A percentile compares a stretch with the other conserved stretches of the same genome.
Evolutionary conservation across 768 basidiomycete species (phyloP).

Genomic region (Tulasnella sp.): DNA sequence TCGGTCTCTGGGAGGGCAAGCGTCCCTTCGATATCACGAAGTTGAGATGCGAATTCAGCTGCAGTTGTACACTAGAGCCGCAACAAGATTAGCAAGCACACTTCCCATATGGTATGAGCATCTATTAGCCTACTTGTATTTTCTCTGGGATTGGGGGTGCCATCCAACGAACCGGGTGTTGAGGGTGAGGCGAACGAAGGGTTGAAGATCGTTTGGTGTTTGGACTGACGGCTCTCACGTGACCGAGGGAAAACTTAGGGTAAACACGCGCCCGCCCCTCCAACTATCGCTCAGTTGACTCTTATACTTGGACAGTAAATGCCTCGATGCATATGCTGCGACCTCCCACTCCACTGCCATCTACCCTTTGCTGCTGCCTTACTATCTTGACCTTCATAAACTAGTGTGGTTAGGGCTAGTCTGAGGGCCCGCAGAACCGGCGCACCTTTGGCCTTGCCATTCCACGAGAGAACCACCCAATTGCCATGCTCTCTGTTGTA

Average conservation of each 20-base stretch:
- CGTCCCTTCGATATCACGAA: constrained; percentile 28
- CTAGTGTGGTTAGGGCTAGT: neutral
- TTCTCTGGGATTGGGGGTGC: constrained; percentile 30
- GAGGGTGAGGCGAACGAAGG: neutral
- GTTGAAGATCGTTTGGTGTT: neutral
- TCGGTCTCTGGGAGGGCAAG: constrained; percentile 54
- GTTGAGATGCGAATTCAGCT: constrained; percentile 27
- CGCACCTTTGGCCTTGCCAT: neutral
- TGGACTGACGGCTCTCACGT: neutral
- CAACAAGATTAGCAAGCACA: neutral
- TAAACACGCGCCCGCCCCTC: neutral
- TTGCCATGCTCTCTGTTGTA: neutral
- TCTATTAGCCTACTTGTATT: constrained; percentile 23
- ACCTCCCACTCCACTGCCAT: neutral
- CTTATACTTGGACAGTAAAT: neutral
- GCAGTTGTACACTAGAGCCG: constrained; percentile 31
- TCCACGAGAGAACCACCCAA: neutral
- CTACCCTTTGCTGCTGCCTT: neutral
- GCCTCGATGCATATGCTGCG: neutral
- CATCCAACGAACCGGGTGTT: constrained; percentile 15
- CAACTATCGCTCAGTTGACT: neutral
- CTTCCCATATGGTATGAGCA: neutral
- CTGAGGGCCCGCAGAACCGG: neutral
- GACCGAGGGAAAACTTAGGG: neutral
- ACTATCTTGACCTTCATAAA: neutral